phyloP scores from a whole-genome alignment of 2,329 filamentous ascomycete species.

The Colletotrichum lentis region DNA sequence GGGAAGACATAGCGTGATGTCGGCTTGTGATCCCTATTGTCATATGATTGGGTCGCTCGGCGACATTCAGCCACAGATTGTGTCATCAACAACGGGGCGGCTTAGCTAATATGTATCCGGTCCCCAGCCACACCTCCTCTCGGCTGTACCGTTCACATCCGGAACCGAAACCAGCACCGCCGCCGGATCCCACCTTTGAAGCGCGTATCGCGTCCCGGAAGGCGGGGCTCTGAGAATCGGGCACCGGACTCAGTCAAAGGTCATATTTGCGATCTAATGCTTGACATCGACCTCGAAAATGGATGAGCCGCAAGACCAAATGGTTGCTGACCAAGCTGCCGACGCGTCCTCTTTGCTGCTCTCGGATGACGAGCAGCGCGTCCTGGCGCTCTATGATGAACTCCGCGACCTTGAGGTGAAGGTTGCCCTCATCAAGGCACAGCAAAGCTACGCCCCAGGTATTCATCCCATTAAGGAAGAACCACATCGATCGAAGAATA shows the following conservation, averaged over 20 bases:
- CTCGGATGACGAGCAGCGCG: conserved; percentile 70
- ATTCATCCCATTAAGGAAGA: conserved; percentile 3
- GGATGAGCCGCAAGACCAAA: conserved; percentile 38
- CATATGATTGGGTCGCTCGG: conserved; percentile 33
- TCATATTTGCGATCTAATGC: conserved; percentile 7
- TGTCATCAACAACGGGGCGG: not conserved
- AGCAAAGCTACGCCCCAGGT: conserved; percentile 52
- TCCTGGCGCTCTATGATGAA: conserved; percentile 75
- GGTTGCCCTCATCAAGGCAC: conserved; percentile 69
- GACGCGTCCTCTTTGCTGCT: conserved; percentile 58
- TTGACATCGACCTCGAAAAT: conserved; percentile 39
- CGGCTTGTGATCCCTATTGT: conserved; percentile 35
- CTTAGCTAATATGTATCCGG: not conserved
- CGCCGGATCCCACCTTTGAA: conserved; percentile 12
- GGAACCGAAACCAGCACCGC: conserved; percentile 20
- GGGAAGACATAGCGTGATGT: conserved; percentile 37
- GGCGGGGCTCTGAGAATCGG: conserved; percentile 19
- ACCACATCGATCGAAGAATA: not conserved
- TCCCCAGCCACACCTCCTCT: conserved; percentile 16
- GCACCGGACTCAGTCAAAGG: conserved; percentile 3
- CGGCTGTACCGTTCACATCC: not conserved
- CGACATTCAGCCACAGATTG: conserved; percentile 16
- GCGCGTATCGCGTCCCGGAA: conserved; percentile 25
- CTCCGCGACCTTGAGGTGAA: conserved; percentile 77
- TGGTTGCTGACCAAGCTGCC: conserved; percentile 45